Conservation (phyloP, 345 rosid genomes). For the Heritiera fomes region DNA sequence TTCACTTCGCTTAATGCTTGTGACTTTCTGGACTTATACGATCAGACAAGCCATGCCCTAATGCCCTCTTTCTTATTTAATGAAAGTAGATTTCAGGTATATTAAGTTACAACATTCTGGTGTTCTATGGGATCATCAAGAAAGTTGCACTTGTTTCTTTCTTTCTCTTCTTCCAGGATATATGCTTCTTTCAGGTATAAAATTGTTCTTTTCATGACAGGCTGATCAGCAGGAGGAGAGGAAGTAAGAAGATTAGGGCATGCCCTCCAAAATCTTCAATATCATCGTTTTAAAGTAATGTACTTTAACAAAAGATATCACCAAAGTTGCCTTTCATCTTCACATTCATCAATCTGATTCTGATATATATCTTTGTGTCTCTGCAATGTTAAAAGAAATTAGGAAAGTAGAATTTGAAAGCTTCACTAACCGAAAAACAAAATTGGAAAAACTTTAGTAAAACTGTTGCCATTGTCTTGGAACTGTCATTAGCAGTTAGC, state of each 20-base stretch:
- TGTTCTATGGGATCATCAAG: not conserved
- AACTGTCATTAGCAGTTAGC: not conserved
- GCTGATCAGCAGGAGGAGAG: not conserved
- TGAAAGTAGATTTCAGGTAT: not conserved
- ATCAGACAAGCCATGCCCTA: not conserved
- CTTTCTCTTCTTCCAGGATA: not conserved
- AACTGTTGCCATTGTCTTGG: not conserved
- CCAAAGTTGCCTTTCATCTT: not conserved
- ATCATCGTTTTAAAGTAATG: not conserved
- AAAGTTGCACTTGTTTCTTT: not conserved
- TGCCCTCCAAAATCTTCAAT: not conserved
- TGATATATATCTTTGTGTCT: not conserved
- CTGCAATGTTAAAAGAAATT: not conserved
- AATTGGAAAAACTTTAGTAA: not conserved
- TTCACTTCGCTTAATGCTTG: constrained; percentile 1
- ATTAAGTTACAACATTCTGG: not conserved
- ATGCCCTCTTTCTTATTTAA: constrained; percentile 4
- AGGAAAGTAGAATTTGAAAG: too few relatives aligned
- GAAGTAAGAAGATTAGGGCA: not conserved
- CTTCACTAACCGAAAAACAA: not conserved
- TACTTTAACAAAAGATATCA: constrained; percentile 1
- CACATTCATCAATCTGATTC: not conserved
- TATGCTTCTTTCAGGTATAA: not conserved
- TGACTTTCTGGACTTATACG: not conserved
- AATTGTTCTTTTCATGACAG: not conserved